These are phyloP conservation scores for Sporothrix euskadiensis DNA, from an alignment of 2,329 filamentous ascomycete species.

Conservation along the genomic window DNA sequence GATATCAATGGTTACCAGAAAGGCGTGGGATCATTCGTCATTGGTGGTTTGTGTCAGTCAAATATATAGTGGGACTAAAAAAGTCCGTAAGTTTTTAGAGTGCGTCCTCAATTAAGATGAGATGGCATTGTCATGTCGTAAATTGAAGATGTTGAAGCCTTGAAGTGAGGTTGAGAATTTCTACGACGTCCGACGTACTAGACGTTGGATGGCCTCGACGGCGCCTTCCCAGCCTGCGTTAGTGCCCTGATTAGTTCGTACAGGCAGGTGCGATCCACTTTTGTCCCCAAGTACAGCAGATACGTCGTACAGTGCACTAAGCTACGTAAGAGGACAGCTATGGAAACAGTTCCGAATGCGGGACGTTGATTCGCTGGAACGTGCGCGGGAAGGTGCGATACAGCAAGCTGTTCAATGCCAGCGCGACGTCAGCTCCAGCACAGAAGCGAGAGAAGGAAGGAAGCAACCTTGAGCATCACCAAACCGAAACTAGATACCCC, in stretches of 20 bases:
- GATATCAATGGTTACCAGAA: background rate
- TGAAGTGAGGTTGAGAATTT: slow-evolving; percentile 3
- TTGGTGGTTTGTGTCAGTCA: background rate
- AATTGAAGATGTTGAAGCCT: background rate
- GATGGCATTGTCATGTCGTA: background rate
- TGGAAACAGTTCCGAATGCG: background rate
- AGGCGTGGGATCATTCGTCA: background rate
- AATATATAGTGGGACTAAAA: background rate
- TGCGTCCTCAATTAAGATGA: background rate
- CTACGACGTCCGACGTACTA: no score
- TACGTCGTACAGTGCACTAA: background rate
- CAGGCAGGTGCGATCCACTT: background rate
- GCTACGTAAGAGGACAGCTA: slow-evolving; percentile 16
- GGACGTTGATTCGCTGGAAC: slow-evolving; percentile 15
- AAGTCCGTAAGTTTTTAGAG: background rate
- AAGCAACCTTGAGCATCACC: background rate
- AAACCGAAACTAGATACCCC: background rate
- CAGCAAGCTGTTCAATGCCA: slow-evolving; percentile 17
- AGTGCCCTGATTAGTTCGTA: background rate
- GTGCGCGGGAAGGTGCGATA: background rate
- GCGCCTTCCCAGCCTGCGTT: background rate
- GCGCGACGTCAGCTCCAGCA: slow-evolving; percentile 6
- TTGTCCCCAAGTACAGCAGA: background rate
- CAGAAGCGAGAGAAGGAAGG: background rate
- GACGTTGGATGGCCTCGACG: no score